Conservation (phyloP, 1,139 yeast species). For the Geotrichum fermentans region DNA sequence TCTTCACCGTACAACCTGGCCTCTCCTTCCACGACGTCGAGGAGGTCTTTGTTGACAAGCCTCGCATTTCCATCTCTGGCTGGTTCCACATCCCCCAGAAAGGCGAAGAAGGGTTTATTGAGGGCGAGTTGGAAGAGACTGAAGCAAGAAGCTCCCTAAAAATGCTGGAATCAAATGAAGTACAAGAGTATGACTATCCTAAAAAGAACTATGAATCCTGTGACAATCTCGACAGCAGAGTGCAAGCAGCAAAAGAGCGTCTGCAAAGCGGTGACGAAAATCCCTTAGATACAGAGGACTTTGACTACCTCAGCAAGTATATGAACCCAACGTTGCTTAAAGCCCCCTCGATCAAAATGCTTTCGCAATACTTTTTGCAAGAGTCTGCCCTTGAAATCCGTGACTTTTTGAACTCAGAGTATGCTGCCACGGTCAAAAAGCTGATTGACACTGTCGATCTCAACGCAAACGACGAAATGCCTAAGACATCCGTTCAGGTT, state of each 20-base stretch:
- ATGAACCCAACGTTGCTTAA: constrained; percentile 56
- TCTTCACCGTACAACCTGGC: constrained; percentile 95
- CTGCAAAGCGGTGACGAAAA: constrained; percentile 28
- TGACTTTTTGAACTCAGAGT: constrained; percentile 56
- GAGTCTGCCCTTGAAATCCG: constrained; percentile 68
- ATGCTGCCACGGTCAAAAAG: constrained; percentile 46
- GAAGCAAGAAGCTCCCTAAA: constrained; percentile 76
- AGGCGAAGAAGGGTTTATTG: constrained; percentile 76
- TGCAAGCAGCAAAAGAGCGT: constrained; percentile 15
- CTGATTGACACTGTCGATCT: constrained; percentile 45
- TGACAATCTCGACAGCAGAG: not conserved
- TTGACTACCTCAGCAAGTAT: constrained; percentile 46
- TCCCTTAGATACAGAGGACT: constrained; percentile 38
- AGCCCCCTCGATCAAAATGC: constrained; percentile 39
- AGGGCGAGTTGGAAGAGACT: constrained; percentile 73
- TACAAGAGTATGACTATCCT: constrained; percentile 81
- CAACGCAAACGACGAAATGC: constrained; percentile 51
- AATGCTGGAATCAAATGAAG: constrained; percentile 69
- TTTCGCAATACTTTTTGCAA: constrained; percentile 53
- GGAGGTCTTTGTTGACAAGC: constrained; percentile 87
- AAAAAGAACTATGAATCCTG: constrained; percentile 14
- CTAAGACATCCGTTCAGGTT: constrained; percentile 54
- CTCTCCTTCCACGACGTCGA: constrained; percentile 96
- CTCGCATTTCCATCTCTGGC: constrained; percentile 88
- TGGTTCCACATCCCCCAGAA: constrained; percentile 97